A percentile compares a stretch with the other conserved stretches of the same genome.
These are phyloP conservation scores for Coemansia sp. DNA, from an alignment of 192 early-diverging fungal species.

Conservation along the genomic window DNA sequence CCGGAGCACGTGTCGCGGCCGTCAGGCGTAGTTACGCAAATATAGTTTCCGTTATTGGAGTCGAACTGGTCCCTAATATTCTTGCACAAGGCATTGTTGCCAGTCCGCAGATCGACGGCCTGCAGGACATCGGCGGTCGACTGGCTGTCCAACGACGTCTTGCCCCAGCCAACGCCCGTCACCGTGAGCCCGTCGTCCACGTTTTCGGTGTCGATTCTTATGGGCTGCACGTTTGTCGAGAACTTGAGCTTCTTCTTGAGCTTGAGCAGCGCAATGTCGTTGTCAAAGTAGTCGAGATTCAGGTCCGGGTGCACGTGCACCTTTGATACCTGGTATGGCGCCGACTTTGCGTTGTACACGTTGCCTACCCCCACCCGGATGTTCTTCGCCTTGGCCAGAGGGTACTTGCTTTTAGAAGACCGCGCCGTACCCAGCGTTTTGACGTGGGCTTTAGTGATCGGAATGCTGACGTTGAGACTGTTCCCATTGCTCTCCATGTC, in stretches of 20 bases:
- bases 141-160: slow-evolving; percentile 23
- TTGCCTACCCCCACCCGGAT: slow-evolving; percentile 39
- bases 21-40: slow-evolving; percentile 50
- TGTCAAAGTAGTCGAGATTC: slow-evolving; percentile 48
- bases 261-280: slow-evolving; percentile 55
- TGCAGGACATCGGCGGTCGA: slow-evolving; percentile 25
- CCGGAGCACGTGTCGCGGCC: slow-evolving; percentile 50
- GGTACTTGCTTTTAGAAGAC: no score
- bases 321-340: slow-evolving; percentile 21
- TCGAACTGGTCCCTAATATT: slow-evolving; percentile 21
- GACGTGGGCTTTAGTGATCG: background rate
- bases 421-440: no score
- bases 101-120: slow-evolving; percentile 28
- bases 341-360: slow-evolving; percentile 6
- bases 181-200: slow-evolving; percentile 29
- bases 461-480: slow-evolving; percentile 16
- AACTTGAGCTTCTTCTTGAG: slow-evolving; percentile 39
- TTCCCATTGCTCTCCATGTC: slow-evolving; percentile 17
- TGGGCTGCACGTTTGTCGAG: slow-evolving; percentile 32
- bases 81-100: slow-evolving; percentile 30
- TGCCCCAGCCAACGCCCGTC: slow-evolving; percentile 53
- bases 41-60: slow-evolving; percentile 43
- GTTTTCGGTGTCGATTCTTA: slow-evolving; percentile 32
- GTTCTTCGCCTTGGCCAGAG: slow-evolving; percentile 19
- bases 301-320: slow-evolving; percentile 37